Base-by-base conservation (phyloP, 768 basidiomycete species). In the Agaricus sinodeliciosus region DNA sequence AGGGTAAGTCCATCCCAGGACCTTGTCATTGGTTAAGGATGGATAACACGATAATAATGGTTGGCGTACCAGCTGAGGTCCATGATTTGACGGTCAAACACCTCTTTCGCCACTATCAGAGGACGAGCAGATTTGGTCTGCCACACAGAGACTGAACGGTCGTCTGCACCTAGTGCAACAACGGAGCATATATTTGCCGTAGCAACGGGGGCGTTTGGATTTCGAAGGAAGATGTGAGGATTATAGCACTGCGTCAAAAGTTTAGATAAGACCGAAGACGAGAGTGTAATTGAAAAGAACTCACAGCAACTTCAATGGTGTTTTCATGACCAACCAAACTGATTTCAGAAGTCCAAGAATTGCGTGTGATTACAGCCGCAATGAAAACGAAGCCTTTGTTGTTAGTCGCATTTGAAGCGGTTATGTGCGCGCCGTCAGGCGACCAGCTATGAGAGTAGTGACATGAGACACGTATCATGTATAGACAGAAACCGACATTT, bases 381-480 rank as follows among this genome's bases (percentile, higher is more conserved):
- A 97, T 95, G 65, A 98, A 99, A 5, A 98, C 94, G 52, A 93
- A 94, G 16, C 94, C 94, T 58, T 87, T 85, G 60, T 90, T 91
- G 65, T 97, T 98, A 48, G 94, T 97, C 1, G 94, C 93, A 63
- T 98, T 98, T 1, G 95, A 95, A 1, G 94, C 91, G 3, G 94
- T 96, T 55, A 99, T 92, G 64, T 96, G 93, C 2, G 95, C 90
- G n/a, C 96, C 96, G 63, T 98, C 96, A 2, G 96, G 96, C 0
- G 94, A 97, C 96, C 96, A 99, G 60, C 94, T 96, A 56, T 6
- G 39, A 55, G 9, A 57, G 9, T 53, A 16, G 27, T n/a, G n/a
- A 35, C 49, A 43, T 43, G 41, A 26, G 9, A 22, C 45, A 37
- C 9, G 35, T 19, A 47, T 19, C 11, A 47, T 31, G 18, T 31